Base-by-base conservation (phyloP, 306 rosid species). In the Prosopis cineraria region DNA sequence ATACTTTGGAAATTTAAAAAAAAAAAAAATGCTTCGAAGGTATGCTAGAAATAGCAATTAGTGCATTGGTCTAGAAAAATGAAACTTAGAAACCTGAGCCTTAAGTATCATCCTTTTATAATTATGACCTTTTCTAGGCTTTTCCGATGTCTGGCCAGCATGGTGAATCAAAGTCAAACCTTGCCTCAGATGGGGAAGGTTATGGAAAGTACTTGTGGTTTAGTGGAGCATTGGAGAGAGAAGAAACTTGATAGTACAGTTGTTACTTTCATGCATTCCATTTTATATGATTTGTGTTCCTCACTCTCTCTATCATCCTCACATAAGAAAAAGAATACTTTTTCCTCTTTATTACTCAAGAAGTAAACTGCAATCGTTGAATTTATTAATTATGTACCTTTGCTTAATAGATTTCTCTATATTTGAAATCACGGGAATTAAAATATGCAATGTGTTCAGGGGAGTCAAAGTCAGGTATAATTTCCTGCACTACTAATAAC, bases 241-340 rank as follows among this genome's bases (percentile, higher is more conserved):
- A 50, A 31, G 55, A 47, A 68, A 67, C 41, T 56, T 48, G 72
- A 59, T 50, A 48, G 65, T 68, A 53, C 80, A 43, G 63, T 52
- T 62, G 48, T 79, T 71, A 31, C 43, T 29, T 78, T 36, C 62
- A 50, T 79, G 36, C 27, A 68, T 39, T 45, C 70, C 60, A 7
- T 40, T 59, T 41, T 41, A 36, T 19, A 22, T 55, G 52, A 67
- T 66, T 31, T 80, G 34, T 67, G 55, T 56, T 30, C 25, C 30
- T 65, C 50, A 58, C 10, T 25, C 60, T 3, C 59, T 20, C 65
- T 39, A 33, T 78, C 10, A n/a, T 27, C 37, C 22, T 73, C 36
- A 33, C 12, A 50, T 25, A 17, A 13, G 11, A 52, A 59, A 64
- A 45, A 16, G 3, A 9, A 13, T 45, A 14, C 4, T 9, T 50